Evolutionary conservation across 2,329 filamentous ascomycete genomes (phyloP), one percentile per base, ranked within the genome.

Genomic region (Aspergillus floridensis): DNA sequence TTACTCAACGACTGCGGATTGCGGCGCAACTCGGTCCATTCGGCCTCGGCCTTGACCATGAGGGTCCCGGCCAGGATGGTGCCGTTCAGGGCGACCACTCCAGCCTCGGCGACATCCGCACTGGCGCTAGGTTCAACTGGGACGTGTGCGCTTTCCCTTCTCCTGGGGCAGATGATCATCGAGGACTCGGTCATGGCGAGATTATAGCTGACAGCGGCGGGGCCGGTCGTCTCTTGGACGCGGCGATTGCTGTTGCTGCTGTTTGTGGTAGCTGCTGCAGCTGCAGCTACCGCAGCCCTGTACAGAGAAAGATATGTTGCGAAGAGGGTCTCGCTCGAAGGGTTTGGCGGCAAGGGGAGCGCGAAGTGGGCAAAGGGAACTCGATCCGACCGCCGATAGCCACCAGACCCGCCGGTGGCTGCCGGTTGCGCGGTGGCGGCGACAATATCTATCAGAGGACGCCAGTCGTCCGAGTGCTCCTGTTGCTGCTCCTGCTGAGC

Each of bases 31-130:
- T 74, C 63, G 60, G 84, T 75, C 82, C 82, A 86, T 66, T 85
- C 81, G 8, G 74, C 75, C 65, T 82, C 73, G 6, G 77, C 73
- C 69, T 86, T 86, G 21, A 86, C 84, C 83, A 86, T 84, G 61
- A 86, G 70, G 4, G 83, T 86, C 1, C 82, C 84, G 1, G 78
- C 84, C 3, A 86, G 73, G 19, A 84, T 76, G 0, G 84, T 86
- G 3, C 84, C 84, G 61, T 86, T 86, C 38, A 86, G 66, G 8
- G 80, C 80, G 16, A 85, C 76, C 46, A 77, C 70, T 8, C 80
- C 76, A 2, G 68, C 68, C 6, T 72, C 71, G 1, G 55, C 62
- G 5, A 72, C 60, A 32, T 71, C 68, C 2, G 51, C 65, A 5
- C 76, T 72, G 5, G 68, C 70, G 6, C 72, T 75, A 35, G 73